Conservation (phyloP, 352 stramenopile species). For the Peronosclerospora sorghi region DNA sequence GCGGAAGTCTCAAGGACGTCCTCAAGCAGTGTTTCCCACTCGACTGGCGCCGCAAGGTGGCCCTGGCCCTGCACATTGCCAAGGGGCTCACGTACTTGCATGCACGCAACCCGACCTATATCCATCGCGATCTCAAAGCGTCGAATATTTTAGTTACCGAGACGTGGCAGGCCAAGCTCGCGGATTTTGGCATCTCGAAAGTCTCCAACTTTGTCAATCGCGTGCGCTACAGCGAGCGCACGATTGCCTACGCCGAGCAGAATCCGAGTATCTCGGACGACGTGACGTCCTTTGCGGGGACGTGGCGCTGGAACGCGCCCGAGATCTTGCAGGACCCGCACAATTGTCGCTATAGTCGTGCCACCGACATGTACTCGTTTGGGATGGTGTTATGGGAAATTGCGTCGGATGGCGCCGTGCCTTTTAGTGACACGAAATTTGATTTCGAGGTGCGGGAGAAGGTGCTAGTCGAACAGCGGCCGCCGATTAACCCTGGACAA, state of each 20-base stretch:
- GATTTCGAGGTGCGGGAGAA: constrained; percentile 62
- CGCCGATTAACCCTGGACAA: constrained; percentile 32
- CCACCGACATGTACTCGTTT: constrained; percentile 67
- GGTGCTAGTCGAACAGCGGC: constrained; percentile 40
- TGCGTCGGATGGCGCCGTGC: constrained; percentile 41
- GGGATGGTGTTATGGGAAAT: constrained; percentile 72
- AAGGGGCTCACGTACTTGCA: constrained; percentile 64
- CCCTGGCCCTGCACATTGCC: constrained; percentile 43
- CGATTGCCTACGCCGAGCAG: constrained; percentile 20
- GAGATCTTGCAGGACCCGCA: constrained; percentile 55
- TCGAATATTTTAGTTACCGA: constrained; percentile 68
- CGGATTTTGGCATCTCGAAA: constrained; percentile 44
- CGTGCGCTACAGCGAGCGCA: constrained; percentile 25
- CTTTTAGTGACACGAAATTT: constrained; percentile 52
- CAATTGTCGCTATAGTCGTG: constrained; percentile 50
- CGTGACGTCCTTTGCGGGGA: constrained; percentile 52
- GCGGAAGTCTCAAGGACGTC: constrained; percentile 60
- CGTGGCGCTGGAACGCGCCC: constrained; percentile 61
- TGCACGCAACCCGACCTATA: constrained; percentile 60
- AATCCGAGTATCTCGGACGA: constrained; percentile 40
- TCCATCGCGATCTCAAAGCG: constrained; percentile 60
- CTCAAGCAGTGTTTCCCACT: constrained; percentile 49
- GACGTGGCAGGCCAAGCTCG: constrained; percentile 59
- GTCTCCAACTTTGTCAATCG: constrained; percentile 36
- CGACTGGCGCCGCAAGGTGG: constrained; percentile 46